Conservation (phyloP, 2,329 filamentous ascomycete genomes). For the Tothia fuscella region DNA sequence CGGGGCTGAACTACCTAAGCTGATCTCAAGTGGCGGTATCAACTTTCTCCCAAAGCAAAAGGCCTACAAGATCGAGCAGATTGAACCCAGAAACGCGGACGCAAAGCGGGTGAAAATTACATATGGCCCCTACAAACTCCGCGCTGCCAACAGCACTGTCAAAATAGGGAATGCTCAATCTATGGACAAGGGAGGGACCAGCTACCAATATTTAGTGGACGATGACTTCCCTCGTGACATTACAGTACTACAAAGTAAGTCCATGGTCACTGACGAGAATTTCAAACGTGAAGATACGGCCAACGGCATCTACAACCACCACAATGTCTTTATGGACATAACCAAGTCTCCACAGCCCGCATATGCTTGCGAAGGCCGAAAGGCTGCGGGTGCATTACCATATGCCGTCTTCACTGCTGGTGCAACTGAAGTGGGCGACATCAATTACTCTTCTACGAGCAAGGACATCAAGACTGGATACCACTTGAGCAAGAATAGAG, state of each 20-base stretch:
- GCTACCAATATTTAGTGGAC: background rate
- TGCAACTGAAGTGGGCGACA: background rate
- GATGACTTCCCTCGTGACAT: constrained; percentile 1
- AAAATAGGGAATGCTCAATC: background rate
- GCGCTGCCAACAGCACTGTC: background rate
- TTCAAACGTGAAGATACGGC: background rate
- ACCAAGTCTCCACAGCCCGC: background rate
- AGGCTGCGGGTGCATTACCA: background rate
- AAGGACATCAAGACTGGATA: constrained; percentile 4
- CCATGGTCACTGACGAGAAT: background rate
- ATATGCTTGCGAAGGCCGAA: background rate
- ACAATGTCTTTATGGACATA: constrained; percentile 3
- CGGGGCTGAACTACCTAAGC: too few relatives aligned
- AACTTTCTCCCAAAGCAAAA: constrained; percentile 2
- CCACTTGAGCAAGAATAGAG: constrained; percentile 3
- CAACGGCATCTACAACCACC: constrained; percentile 5
- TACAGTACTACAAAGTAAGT: background rate
- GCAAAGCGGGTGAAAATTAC: background rate
- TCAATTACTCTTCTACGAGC: background rate
- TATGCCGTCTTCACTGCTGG: background rate
- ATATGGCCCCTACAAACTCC: constrained; percentile 3
- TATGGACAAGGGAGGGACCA: constrained; percentile 2
- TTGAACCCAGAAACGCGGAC: background rate
- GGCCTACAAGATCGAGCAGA: background rate
- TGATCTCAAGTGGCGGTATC: too few relatives aligned